Evolutionary conservation across 1,139 yeast species (phyloP).

Genomic region (Blastobotrys elegans): DNA sequence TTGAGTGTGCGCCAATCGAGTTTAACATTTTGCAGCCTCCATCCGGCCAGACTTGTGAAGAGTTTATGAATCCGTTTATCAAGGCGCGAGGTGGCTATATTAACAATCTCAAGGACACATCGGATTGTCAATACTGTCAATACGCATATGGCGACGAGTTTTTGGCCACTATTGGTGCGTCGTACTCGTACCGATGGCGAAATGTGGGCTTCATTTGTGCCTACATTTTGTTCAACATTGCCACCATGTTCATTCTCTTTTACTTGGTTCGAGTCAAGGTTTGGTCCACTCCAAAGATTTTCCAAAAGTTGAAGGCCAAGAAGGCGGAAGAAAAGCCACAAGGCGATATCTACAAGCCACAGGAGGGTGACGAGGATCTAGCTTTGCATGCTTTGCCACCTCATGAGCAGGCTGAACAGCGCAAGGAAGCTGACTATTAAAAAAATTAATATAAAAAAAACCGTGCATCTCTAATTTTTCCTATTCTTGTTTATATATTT

Average conservation of each 20-base stretch:
- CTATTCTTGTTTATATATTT: no score
- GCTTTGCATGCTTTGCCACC: conserved; percentile 7
- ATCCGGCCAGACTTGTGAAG: conserved; percentile 43
- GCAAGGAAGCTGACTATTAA: not conserved
- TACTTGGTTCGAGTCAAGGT: conserved; percentile 36
- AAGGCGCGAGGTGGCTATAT: conserved; percentile 41
- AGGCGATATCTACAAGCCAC: conserved; percentile 17
- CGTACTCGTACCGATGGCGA: conserved; percentile 53
- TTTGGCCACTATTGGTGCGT: conserved; percentile 38
- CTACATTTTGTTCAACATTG: conserved; percentile 50
- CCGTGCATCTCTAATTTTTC: no score
- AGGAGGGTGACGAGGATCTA: conserved; percentile 20
- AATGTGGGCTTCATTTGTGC: conserved; percentile 58
- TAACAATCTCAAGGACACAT: conserved; percentile 38
- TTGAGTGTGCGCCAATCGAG: conserved; percentile 45
- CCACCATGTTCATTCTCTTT: conserved; percentile 42
- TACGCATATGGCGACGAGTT: conserved; percentile 42
- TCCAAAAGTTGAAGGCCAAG: conserved; percentile 10
- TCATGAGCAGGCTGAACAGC: not conserved
- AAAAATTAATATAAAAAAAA: no score
- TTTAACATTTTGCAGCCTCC: conserved; percentile 47
- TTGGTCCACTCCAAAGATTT: conserved; percentile 20
- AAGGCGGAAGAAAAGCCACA: conserved; percentile 13
- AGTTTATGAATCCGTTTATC: conserved; percentile 40
- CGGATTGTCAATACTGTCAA: conserved; percentile 45